Evolutionary conservation across 2,329 filamentous ascomycete species (phyloP).

Genomic region (Pyrenophora seminiperda): DNA sequence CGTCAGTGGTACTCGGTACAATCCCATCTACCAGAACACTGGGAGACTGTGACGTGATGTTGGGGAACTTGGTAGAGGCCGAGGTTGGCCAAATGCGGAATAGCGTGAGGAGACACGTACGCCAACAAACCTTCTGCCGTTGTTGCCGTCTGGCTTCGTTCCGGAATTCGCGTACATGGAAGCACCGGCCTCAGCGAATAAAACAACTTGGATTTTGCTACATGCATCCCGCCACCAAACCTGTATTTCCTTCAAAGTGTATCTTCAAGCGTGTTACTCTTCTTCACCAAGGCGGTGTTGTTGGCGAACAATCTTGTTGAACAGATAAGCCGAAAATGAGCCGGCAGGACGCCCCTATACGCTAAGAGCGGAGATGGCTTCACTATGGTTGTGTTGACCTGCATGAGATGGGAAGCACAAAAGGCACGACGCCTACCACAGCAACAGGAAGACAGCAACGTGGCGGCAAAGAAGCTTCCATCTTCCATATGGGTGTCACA

Average conservation of each 20-base stretch:
- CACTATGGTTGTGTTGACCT: not conserved
- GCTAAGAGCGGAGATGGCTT: slow-evolving; percentile 7
- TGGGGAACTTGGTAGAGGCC: slow-evolving; percentile 14
- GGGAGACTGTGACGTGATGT: not conserved
- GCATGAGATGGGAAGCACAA: not conserved
- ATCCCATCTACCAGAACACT: too few relatives aligned
- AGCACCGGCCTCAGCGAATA: not conserved
- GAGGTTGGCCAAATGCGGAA: slow-evolving; percentile 21
- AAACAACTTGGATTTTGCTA: too few relatives aligned
- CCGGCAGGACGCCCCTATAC: slow-evolving; percentile 8
- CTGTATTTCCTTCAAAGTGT: too few relatives aligned
- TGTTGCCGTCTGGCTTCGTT: too few relatives aligned
- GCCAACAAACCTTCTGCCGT: not conserved
- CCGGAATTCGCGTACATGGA: too few relatives aligned
- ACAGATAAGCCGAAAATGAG: not conserved
- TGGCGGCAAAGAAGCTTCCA: not conserved
- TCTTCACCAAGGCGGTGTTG: too few relatives aligned
- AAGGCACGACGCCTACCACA: too few relatives aligned
- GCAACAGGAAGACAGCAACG: not conserved
- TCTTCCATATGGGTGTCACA: slow-evolving; percentile 8
- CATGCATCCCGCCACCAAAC: too few relatives aligned
- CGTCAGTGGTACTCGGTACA: too few relatives aligned
- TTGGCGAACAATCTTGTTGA: not conserved
- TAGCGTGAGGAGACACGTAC: slow-evolving; percentile 23
- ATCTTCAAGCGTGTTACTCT: too few relatives aligned